Base-by-base conservation (phyloP, 257 asterid species). In the Catharanthus roseus region DNA sequence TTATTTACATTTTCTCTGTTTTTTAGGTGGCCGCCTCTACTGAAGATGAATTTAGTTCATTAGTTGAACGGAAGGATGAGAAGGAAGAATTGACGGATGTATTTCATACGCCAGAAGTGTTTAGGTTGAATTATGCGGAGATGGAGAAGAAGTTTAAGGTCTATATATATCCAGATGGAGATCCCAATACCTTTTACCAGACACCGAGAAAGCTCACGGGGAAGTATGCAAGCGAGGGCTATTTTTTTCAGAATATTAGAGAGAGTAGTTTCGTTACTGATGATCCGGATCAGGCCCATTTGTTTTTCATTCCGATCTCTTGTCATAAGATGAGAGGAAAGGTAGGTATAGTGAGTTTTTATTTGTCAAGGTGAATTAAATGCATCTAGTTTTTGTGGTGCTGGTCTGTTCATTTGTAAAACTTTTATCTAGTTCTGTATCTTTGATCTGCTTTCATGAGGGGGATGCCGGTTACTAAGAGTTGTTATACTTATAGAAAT, bases 311-410 rank as follows among this genome's bases (percentile, higher is more conserved):
- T 63, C 99, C 99, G 13, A 95, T 95, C 72, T 95, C 99, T 12
- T 88, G 96, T 69, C 99, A 95, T 82, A 95, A 95, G 90, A 95
- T 95, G 97, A 90, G 99, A 80, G 99, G 99, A 79, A 87, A 88
- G 97, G 99, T 95, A 88, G 97, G 99, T 95, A 84, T 18, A 67
- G 7, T 64, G 29, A 50, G 65, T 16, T 36, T 54, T 42, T 36
- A 4, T 50, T 3, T 57, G 13, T 61, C 3, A 55, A 50, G 9
- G 24, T 33, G 23, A 16, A 16, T 47, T 6, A 16, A 12, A 16
- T 36, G 31, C 56, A 2, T 19, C 16, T 34, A 8, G 63, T 19
- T 56, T 56, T 0, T 60, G 11, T 9, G 18, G 42, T 31, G 33
- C 33, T 60, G 42, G 15, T 60, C 18, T 21, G 50, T 36, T 7